These are phyloP conservation scores for Kodamaea derodonti DNA, from an alignment of 1,139 yeast genomes.

Conservation along the genomic window DNA sequence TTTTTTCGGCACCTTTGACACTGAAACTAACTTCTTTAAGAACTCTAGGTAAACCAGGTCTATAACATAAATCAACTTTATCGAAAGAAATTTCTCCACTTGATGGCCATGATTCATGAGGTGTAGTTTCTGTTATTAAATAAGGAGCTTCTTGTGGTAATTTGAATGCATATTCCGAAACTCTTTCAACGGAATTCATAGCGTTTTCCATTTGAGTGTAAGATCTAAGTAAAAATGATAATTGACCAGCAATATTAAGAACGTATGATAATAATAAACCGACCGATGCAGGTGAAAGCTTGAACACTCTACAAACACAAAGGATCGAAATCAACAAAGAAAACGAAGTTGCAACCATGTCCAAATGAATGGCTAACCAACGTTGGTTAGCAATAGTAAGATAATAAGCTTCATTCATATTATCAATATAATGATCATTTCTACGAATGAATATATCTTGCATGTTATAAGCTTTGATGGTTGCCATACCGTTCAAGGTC, in stretches of 20 bases:
- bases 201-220: conserved; percentile 73
- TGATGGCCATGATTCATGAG: conserved; percentile 46
- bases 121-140: conserved; percentile 43
- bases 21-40: conserved; percentile 49
- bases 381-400: conserved; percentile 68
- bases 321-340: conserved; percentile 52
- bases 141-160: conserved; percentile 42
- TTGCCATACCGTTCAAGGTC: conserved; percentile 64
- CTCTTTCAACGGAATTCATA: conserved; percentile 83
- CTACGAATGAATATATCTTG: conserved; percentile 47
- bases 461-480: conserved; percentile 60
- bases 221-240: conserved; percentile 48
- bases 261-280: conserved; percentile 69
- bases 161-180: conserved; percentile 59
- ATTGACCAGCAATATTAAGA: conserved; percentile 44
- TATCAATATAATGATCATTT: conserved; percentile 50
- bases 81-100: conserved; percentile 52
- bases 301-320: conserved; percentile 62
- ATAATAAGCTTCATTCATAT: conserved; percentile 70
- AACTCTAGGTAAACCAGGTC: conserved; percentile 73
- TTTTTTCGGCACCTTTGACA: conserved; percentile 55
- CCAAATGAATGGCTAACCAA: conserved; percentile 71
- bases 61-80: conserved; percentile 61
- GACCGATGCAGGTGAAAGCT: conserved; percentile 59
- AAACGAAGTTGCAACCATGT: conserved; percentile 34